These are phyloP conservation scores for Condylostoma magnum DNA, from an alignment of 169 alveolate genomes.

Conservation along the genomic window DNA sequence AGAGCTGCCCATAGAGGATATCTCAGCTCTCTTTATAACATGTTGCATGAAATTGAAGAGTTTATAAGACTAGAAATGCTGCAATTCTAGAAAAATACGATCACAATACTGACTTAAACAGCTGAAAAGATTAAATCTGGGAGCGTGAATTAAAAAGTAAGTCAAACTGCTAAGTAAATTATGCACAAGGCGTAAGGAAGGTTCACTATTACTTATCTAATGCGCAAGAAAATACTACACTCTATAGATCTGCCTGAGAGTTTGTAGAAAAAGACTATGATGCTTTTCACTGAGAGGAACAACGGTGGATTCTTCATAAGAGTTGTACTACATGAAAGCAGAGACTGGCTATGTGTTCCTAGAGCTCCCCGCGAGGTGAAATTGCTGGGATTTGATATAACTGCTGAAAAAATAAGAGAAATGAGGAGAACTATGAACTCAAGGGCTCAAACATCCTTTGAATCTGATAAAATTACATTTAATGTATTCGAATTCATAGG, in stretches of 20 bases:
- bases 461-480: slow-evolving; percentile 12
- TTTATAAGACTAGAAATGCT: neutral
- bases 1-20: slow-evolving; percentile 18
- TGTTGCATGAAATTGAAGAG: slow-evolving; percentile 23
- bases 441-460: slow-evolving; percentile 31
- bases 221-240: neutral
- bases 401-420: slow-evolving; percentile 20
- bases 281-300: slow-evolving; percentile 12
- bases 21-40: neutral
- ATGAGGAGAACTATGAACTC: slow-evolving; percentile 33
- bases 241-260: neutral
- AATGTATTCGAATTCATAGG: slow-evolving; percentile 21
- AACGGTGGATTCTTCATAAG: slow-evolving; percentile 21
- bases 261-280: slow-evolving; percentile 11
- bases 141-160: neutral
- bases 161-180: neutral
- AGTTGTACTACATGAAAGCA: slow-evolving; percentile 9
- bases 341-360: slow-evolving; percentile 22
- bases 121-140: neutral
- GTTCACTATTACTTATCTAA: slow-evolving; percentile 21
- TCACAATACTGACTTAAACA: neutral
- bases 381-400: slow-evolving; percentile 13
- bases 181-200: slow-evolving; percentile 26
- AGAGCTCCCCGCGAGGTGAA: slow-evolving; percentile 22
- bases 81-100: slow-evolving; percentile 17